A percentile compares a stretch with the other conserved stretches of the same genome.
These are phyloP conservation scores for Xylariaceae sp. DNA, from an alignment of 2,329 filamentous ascomycete species.

Conservation along the genomic window DNA sequence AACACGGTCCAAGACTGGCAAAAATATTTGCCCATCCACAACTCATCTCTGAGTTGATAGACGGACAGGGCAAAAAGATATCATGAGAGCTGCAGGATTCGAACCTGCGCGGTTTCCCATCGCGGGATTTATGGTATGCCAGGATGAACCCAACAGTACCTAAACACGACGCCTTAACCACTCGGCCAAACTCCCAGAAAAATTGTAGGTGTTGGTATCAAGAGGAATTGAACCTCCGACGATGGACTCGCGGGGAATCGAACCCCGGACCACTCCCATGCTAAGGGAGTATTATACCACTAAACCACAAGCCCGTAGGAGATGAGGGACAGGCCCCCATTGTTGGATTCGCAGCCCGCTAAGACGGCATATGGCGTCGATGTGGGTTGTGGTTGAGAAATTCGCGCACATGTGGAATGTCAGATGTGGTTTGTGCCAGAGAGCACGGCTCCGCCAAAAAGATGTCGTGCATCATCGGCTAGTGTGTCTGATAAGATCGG, in stretches of 20 bases:
- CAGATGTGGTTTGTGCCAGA: neutral
- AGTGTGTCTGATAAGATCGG: neutral
- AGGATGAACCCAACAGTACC: neutral
- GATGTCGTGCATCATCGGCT: neutral
- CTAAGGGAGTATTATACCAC: conserved; percentile 26
- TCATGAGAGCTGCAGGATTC: conserved; percentile 21
- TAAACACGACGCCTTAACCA: conserved; percentile 22
- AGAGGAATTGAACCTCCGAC: conserved; percentile 16
- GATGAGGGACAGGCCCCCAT: neutral
- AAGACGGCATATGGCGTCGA: neutral
- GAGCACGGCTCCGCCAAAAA: neutral
- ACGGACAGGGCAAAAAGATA: neutral
- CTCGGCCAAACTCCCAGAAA: conserved; percentile 19
- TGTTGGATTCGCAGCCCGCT: neutral
- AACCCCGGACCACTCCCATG: conserved; percentile 27
- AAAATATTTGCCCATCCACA: neutral
- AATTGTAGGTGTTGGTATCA: conserved; percentile 7
- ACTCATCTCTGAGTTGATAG: neutral
- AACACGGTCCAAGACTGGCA: neutral
- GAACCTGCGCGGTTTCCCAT: conserved; percentile 23
- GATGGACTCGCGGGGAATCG: conserved; percentile 26
- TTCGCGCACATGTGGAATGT: neutral
- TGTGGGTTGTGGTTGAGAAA: neutral
- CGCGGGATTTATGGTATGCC: conserved; percentile 17
- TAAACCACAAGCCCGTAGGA: conserved; percentile 22